Percentiles rank a stretch among this genome's conserved stretches.
Evolutionary conservation across 129 eudicot genomes (phyloP).

Genomic region (Flaveria linearis): DNA sequence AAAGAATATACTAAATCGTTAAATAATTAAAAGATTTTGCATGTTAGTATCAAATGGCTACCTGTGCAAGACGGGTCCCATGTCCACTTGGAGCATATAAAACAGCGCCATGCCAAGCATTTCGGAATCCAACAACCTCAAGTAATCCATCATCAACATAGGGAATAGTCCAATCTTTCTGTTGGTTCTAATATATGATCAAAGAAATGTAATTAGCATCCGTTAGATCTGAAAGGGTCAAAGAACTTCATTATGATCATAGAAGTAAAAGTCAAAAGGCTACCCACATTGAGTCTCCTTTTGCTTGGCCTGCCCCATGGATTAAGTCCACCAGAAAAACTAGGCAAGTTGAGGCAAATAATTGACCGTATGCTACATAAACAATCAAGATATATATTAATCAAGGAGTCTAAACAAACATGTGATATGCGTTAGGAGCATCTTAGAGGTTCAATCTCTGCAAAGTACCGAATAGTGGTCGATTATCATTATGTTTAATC

Average conservation of each 20-base stretch:
- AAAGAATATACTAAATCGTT: not conserved
- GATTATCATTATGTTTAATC: not conserved
- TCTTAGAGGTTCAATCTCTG: not conserved
- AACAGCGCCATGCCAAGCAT: slow-evolving; percentile 99
- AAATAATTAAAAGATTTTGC: not conserved
- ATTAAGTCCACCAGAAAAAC: slow-evolving; percentile 94
- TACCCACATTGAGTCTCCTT: slow-evolving; percentile 54
- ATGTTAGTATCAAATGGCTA: slow-evolving; percentile 17
- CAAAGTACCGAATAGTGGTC: not conserved
- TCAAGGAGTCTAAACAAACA: not conserved
- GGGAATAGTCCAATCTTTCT: slow-evolving; percentile 67
- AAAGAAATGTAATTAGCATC: slow-evolving; percentile 4
- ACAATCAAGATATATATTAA: not conserved
- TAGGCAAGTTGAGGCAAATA: slow-evolving; percentile 87
- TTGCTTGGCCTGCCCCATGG: slow-evolving; percentile 87
- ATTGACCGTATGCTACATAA: slow-evolving; percentile 75
- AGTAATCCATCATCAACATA: slow-evolving; percentile 85
- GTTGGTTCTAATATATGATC: slow-evolving; percentile 26
- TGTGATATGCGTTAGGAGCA: not conserved
- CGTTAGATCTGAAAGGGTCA: slow-evolving; percentile 9
- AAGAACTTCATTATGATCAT: not conserved
- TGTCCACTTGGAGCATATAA: slow-evolving; percentile 83
- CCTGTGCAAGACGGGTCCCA: slow-evolving; percentile 99
- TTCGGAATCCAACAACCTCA: slow-evolving; percentile 91
- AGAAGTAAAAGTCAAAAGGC: slow-evolving; percentile 22